phyloP scores from a whole-genome alignment of 2,329 filamentous ascomycete species.

The Aspergillus tubingensis region DNA sequence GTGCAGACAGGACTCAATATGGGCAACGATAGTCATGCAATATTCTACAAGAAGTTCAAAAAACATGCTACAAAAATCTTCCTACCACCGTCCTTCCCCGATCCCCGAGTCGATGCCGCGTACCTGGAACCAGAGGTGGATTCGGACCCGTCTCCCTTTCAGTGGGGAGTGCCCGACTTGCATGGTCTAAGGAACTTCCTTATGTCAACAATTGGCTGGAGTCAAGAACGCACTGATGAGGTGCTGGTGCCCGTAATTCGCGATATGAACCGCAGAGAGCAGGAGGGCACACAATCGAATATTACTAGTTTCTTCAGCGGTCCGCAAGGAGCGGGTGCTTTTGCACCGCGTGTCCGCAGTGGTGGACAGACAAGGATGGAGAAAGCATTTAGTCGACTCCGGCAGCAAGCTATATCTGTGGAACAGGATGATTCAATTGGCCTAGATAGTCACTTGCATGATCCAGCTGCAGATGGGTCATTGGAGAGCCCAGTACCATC shows the following conservation, averaged over 20 bases:
- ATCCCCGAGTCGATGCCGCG: constrained; percentile 73
- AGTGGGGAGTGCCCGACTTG: constrained; percentile 94
- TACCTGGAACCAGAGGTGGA: constrained; percentile 90
- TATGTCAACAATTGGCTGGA: constrained; percentile 92
- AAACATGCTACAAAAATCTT: constrained; percentile 84
- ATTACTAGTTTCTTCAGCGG: constrained; percentile 93
- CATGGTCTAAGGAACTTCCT: constrained; percentile 81
- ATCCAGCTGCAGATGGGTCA: constrained; percentile 2
- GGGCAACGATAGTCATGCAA: constrained; percentile 57
- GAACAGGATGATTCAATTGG: constrained; percentile 10
- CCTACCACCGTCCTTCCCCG: constrained; percentile 77
- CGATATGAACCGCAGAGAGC: constrained; percentile 87
- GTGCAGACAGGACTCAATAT: constrained; percentile 70
- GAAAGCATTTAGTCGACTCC: constrained; percentile 69
- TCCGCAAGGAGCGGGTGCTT: constrained; percentile 57
- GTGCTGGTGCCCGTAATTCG: constrained; percentile 91
- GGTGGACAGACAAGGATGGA: constrained; percentile 72
- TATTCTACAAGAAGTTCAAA: constrained; percentile 84
- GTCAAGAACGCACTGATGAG: constrained; percentile 87
- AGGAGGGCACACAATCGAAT: constrained; percentile 91
- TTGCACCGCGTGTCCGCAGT: constrained; percentile 67
- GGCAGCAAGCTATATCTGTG: constrained; percentile 52
- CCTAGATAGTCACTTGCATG: background rate
- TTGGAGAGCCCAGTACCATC: background rate
- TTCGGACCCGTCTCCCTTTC: constrained; percentile 72